Evolutionary conservation across 257 asterid species (phyloP).

Genomic region (Nicotiana otophora): DNA sequence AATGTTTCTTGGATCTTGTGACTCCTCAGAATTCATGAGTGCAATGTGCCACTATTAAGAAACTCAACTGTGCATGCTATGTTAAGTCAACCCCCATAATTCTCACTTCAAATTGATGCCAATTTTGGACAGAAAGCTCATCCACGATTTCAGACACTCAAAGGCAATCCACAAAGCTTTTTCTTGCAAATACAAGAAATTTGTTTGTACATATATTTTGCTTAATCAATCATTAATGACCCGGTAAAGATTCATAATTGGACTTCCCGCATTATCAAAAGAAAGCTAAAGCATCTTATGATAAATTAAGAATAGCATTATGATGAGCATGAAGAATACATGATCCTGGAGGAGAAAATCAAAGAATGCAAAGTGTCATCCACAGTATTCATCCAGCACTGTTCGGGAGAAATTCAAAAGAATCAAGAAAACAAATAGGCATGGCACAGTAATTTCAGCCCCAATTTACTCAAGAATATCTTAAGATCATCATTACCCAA

Average conservation of each 20-base stretch:
- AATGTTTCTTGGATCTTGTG: not conserved
- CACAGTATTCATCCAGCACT: not conserved
- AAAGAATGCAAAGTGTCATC: not conserved
- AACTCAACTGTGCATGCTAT: not conserved
- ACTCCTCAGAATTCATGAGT: not conserved
- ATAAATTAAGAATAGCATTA: not conserved
- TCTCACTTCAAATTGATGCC: not conserved
- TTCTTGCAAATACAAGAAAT: not conserved
- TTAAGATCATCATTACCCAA: constrained; percentile 50
- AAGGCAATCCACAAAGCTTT: not conserved
- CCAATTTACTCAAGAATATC: not conserved
- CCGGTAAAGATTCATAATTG: not conserved
- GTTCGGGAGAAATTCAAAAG: not conserved
- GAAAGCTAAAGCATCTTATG: not conserved
- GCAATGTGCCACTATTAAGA: constrained; percentile 2
- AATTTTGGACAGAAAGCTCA: not conserved
- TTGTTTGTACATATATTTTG: not conserved
- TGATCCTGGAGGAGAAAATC: not conserved
- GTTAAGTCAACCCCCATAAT: not conserved
- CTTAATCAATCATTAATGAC: not conserved
- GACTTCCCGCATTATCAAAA: not conserved
- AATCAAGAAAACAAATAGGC: not conserved
- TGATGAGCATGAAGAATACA: not conserved
- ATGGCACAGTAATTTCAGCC: not conserved
- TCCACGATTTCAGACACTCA: not conserved